A percentile compares a stretch with the other conserved stretches of the same genome.
Conservation (phyloP, 768 basidiomycete species). For the Hortiboletus campestris region DNA sequence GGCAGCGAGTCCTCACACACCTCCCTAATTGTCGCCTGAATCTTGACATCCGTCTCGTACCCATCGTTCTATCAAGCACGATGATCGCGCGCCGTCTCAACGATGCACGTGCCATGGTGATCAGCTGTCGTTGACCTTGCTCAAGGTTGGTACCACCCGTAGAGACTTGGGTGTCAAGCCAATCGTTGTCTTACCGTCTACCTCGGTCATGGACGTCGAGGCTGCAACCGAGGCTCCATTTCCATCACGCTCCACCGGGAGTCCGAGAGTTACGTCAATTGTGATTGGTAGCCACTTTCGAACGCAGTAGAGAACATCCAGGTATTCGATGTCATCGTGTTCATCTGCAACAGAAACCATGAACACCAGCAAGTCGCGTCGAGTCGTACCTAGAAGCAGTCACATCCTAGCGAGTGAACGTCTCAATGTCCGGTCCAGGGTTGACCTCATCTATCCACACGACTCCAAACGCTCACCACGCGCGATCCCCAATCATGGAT, state of each 20-base stretch:
- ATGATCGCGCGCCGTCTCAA: conserved; percentile 71
- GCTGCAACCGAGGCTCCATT: conserved; percentile 40
- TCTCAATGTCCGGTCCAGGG: conserved; percentile 38
- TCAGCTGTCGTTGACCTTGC: conserved; percentile 86
- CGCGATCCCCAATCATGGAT: conserved; percentile 79
- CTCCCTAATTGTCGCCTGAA: conserved; percentile 82
- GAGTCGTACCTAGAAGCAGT: conserved; percentile 26
- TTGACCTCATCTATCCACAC: neutral
- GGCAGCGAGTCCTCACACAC: conserved; percentile 77
- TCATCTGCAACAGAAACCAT: conserved; percentile 45
- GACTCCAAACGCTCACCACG: conserved; percentile 44
- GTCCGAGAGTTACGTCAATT: conserved; percentile 49
- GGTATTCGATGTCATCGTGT: conserved; percentile 73
- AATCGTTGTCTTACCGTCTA: conserved; percentile 55
- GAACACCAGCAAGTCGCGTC: neutral
- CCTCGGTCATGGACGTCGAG: conserved; percentile 47
- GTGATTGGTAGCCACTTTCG: conserved; percentile 52
- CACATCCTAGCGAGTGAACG: conserved; percentile 76
- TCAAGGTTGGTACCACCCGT: conserved; percentile 90
- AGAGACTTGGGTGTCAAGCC: conserved; percentile 76
- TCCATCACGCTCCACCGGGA: conserved; percentile 41
- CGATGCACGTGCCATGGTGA: conserved; percentile 82
- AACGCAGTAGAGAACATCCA: conserved; percentile 79
- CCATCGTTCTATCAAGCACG: conserved; percentile 80
- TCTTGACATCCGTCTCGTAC: conserved; percentile 85